These are phyloP conservation scores for Aspergillus cavernicola DNA, from an alignment of 495 filamentous ascomycete genomes.

Conservation along the genomic window DNA sequence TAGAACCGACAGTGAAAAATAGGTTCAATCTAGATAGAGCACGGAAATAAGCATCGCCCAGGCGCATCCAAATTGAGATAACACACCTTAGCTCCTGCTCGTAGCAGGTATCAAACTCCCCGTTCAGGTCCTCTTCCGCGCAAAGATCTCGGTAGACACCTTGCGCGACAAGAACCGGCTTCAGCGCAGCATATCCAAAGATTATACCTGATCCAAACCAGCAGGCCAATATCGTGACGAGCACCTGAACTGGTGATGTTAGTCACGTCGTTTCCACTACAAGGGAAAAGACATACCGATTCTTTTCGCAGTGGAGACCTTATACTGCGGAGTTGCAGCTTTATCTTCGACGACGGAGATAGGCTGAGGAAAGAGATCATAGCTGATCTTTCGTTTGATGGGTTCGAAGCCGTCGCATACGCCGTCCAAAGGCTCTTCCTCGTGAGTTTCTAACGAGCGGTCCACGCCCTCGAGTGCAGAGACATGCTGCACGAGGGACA, in stretches of 20 bases:
- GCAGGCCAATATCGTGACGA: slow-evolving; percentile 56
- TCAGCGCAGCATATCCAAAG: slow-evolving; percentile 72
- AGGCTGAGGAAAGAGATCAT: slow-evolving; percentile 29
- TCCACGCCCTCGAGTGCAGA: slow-evolving; percentile 40
- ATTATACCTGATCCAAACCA: slow-evolving; percentile 65
- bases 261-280: neutral
- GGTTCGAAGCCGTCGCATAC: slow-evolving; percentile 9
- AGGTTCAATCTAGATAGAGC: slow-evolving; percentile 51
- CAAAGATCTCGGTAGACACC: slow-evolving; percentile 62
- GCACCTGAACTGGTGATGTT: slow-evolving; percentile 50
- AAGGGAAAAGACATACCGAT: slow-evolving; percentile 30
- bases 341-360: slow-evolving; percentile 20
- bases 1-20: slow-evolving; percentile 67
- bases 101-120: slow-evolving; percentile 52
- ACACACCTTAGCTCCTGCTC: slow-evolving; percentile 61
- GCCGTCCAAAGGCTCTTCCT: slow-evolving; percentile 9
- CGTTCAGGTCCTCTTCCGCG: slow-evolving; percentile 38
- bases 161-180: slow-evolving; percentile 63
- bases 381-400: slow-evolving; percentile 30
- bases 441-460: slow-evolving; percentile 23
- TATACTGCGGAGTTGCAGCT: slow-evolving; percentile 39
- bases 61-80: neutral
- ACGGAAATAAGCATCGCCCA: neutral
- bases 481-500: slow-evolving; percentile 45
- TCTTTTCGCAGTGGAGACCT: slow-evolving; percentile 51